Conservation (phyloP, 202 grass and related monocot species). For the Bolboschoenoplectus hybrid region DNA sequence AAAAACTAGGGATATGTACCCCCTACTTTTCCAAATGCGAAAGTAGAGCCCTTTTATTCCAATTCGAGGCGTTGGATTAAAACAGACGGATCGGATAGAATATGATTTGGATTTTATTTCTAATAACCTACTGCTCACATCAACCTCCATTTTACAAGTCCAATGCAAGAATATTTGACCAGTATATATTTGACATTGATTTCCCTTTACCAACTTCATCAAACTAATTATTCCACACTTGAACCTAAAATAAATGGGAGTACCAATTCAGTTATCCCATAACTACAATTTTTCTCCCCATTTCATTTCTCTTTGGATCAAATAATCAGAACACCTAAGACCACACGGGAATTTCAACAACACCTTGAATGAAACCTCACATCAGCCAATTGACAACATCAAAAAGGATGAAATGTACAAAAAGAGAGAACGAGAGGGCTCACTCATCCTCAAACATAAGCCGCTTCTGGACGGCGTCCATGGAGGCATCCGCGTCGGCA, state of each 20-base stretch:
- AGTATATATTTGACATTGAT: background rate
- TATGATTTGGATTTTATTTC: too few relatives aligned
- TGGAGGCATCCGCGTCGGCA: slow-evolving; percentile 51
- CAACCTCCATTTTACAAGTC: background rate
- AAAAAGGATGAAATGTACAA: background rate
- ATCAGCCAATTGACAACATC: background rate
- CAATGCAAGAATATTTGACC: slow-evolving; percentile 18
- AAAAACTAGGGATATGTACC: background rate
- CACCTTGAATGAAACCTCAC: background rate
- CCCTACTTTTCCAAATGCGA: too few relatives aligned
- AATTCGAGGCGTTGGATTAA: too few relatives aligned
- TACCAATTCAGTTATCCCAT: background rate
- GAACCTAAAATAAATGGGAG: background rate
- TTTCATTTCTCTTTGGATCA: background rate
- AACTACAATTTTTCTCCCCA: background rate
- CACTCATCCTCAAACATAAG: slow-evolving; percentile 99
- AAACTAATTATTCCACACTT: background rate
- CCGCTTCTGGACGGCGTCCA: slow-evolving; percentile 93
- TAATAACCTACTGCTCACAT: background rate
- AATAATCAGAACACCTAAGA: background rate
- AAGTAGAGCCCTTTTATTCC: too few relatives aligned
- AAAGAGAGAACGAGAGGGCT: slow-evolving; percentile 18
- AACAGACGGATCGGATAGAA: too few relatives aligned
- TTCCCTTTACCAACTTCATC: background rate
- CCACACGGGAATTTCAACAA: slow-evolving; percentile 12